Percentiles rank a stretch among this genome's conserved stretches.
These are phyloP conservation scores for Raffaelea albimanens DNA, from an alignment of 2,329 filamentous ascomycete genomes.

Conservation along the genomic window DNA sequence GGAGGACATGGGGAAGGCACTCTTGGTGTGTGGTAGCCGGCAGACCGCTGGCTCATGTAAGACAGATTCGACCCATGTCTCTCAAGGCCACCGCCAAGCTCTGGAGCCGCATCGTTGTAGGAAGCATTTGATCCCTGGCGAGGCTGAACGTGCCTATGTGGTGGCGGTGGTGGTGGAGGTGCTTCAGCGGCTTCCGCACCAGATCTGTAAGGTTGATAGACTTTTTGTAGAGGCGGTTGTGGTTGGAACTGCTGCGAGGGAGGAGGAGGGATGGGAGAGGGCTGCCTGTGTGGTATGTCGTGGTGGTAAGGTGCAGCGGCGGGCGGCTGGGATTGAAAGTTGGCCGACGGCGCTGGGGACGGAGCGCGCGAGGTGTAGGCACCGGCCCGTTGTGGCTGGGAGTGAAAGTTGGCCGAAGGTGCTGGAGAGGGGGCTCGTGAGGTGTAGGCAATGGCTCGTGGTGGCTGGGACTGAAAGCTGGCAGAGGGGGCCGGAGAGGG, in stretches of 20 bases:
- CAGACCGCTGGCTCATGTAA: constrained; percentile 19
- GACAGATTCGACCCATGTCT: constrained; percentile 30
- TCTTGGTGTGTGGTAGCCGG: constrained; percentile 43
- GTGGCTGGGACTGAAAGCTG: too few species aligned
- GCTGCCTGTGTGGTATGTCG: too few species aligned
- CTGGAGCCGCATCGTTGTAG: constrained; percentile 16
- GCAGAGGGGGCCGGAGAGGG: not conserved
- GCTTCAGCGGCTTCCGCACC: constrained; percentile 36
- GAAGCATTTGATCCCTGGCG: constrained; percentile 23
- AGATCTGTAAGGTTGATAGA: constrained; percentile 15
- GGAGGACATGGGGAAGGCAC: constrained; percentile 55
- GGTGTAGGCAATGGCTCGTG: constrained; percentile 20
- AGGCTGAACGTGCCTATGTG: constrained; percentile 57
- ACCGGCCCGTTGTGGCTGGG: too few species aligned
- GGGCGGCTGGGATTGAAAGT: too few species aligned
- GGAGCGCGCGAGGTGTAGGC: constrained; percentile 13
- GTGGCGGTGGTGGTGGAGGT: constrained; percentile 73
- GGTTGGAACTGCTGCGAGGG: not conserved
- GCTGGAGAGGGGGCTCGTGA: not conserved
- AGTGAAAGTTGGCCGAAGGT: too few species aligned
- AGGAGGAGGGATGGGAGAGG: not conserved
- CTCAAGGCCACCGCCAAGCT: constrained; percentile 7
- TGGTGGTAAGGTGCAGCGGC: too few species aligned
- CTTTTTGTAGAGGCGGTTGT: constrained; percentile 1
- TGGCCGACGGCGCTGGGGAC: not conserved